Evolutionary conservation across 2,329 filamentous ascomycete species (phyloP), one percentile per base, ranked within the genome.

Genomic region (Phoma herbarum): DNA sequence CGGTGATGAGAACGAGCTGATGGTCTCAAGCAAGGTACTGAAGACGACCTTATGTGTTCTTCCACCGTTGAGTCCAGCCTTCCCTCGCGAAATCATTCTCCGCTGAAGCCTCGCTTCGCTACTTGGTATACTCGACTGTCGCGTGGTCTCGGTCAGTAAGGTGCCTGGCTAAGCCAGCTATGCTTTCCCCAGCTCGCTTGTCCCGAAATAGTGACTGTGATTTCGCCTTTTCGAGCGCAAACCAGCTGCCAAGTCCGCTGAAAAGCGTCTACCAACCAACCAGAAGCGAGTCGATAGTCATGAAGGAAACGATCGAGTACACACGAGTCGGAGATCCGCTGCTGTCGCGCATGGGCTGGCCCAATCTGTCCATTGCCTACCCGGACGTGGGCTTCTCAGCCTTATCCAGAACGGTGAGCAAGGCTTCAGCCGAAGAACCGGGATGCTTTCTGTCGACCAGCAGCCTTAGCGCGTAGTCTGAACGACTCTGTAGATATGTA

Each of bases 121-220:
- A 26, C 50, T 37, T 6, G 22, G 33, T 28, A 43, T 14, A n/a
- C 41, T 47, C 22, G 41, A 22, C 23, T 12, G 39, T 22, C n/a
- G 29, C n/a, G 47, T 41, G 50, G 39, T 31, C 41, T 51, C 50
- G 45, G 9, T 35, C 16, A 25, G 39, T 6, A 26, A 44, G 44
- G 31, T 41, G 42, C 20, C 49, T 59, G 18, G 16, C n/a, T 23
- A 51, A 46, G 50, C 51, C 41, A 35, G 31, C 56, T 25, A 54
- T 42, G 50, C 25, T 33, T 41, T 42, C n/a, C n/a, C n/a, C 50
- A 53, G 50, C 41, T 54, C 33, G 45, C 45, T 37, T 46, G 20
- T 14, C 39, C n/a, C 18, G 23, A 29, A 44, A 52, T 53, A 49
- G 49, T 25, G 39, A 8, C 31, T 23, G 4, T 26, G 14, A 9